phyloP scores from a whole-genome alignment of 257 asterid species.

The Cynanchum wilfordii region DNA sequence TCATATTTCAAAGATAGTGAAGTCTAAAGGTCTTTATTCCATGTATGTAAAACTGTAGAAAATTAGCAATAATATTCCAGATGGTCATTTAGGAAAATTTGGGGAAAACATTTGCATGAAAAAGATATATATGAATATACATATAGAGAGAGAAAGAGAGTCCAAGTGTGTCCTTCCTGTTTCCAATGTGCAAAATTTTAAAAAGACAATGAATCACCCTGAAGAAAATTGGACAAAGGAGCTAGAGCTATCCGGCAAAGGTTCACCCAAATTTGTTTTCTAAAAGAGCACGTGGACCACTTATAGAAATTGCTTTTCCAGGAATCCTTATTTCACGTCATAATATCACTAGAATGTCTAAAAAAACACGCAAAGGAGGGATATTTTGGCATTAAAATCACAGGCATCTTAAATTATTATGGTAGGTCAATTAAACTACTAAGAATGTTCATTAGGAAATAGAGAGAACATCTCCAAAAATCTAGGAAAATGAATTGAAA shows the following conservation, averaged over 20 bases:
- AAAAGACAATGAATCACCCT: background rate
- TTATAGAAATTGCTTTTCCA: background rate
- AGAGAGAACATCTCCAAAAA: background rate
- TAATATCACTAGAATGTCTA: background rate
- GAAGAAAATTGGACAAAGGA: background rate
- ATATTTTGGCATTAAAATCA: background rate
- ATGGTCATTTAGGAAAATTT: background rate
- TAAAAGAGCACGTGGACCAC: background rate
- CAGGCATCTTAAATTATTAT: background rate
- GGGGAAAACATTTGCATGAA: background rate
- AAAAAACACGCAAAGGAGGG: background rate
- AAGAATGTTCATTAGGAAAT: background rate
- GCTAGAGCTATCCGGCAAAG: background rate
- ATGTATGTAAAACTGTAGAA: background rate
- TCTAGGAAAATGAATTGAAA: background rate
- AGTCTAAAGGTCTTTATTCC: background rate
- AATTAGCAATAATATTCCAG: background rate
- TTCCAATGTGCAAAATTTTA: background rate
- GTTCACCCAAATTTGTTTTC: background rate
- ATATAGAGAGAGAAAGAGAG: background rate
- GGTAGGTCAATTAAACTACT: background rate
- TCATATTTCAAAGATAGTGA: background rate
- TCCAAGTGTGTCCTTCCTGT: background rate
- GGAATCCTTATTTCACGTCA: background rate
- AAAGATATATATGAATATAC: background rate